Conservation (phyloP, 768 basidiomycete genomes). For the Phanerodontia chrysosporium region DNA sequence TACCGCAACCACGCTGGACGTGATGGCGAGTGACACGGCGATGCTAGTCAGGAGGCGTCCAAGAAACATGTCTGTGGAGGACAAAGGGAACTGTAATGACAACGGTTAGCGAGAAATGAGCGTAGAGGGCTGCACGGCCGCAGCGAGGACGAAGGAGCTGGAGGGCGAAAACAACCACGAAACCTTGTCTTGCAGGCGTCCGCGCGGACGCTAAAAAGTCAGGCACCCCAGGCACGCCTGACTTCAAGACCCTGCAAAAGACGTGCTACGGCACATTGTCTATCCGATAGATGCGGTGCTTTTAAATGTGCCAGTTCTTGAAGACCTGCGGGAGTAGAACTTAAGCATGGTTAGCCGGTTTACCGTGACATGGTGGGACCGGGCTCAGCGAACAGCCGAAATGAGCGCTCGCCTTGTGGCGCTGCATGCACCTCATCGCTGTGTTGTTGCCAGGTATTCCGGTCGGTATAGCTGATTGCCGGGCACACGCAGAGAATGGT, state of each 20-base stretch:
- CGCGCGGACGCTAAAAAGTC: no score
- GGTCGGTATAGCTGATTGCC: no score
- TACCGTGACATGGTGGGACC: not conserved
- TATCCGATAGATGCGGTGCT: no score
- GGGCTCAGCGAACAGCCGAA: not conserved
- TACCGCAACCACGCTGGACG: not conserved
- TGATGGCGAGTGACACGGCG: not conserved
- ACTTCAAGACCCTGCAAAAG: no score
- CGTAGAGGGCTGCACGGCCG: not conserved
- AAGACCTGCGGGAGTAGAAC: no score
- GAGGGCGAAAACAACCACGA: no score
- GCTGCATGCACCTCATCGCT: not conserved
- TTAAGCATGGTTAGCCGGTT: no score
- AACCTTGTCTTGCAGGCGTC: no score
- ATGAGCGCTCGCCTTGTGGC: constrained; percentile 3
- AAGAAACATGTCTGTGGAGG: not conserved
- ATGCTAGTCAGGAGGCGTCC: not conserved
- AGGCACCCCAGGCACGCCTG: not conserved
- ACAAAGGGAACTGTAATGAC: not conserved
- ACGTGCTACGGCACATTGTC: no score
- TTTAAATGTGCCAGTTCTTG: no score
- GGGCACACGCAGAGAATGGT: no score
- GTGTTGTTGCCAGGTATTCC: no score
- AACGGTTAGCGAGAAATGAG: not conserved
- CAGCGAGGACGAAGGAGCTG: not conserved